These are phyloP conservation scores for Rhizomucor miehei DNA, from an alignment of 371 early-diverging fungal species.

Conservation along the genomic window DNA sequence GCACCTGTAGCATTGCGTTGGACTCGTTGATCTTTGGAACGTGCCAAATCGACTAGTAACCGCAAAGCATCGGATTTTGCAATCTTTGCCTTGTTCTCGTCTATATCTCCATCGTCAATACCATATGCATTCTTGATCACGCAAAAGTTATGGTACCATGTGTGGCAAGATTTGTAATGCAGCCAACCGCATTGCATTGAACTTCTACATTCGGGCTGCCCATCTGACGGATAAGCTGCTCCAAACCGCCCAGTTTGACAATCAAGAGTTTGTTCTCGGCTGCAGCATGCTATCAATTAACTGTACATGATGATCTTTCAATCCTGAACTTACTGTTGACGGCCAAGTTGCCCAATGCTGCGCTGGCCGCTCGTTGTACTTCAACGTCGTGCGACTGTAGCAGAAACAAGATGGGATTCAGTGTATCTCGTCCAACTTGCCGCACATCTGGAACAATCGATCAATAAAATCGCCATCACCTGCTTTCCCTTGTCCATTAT, in stretches of 20 bases:
- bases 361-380: slow-evolving; percentile 86
- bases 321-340: slow-evolving; percentile 63
- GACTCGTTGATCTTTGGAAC: slow-evolving; percentile 84
- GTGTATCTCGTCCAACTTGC: slow-evolving; percentile 72
- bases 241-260: slow-evolving; percentile 83
- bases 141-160: slow-evolving; percentile 51
- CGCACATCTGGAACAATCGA: slow-evolving; percentile 61
- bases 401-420: slow-evolving; percentile 82
- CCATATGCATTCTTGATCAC: neutral
- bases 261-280: slow-evolving; percentile 85
- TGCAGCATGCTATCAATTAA: slow-evolving; percentile 18
- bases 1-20: slow-evolving; percentile 94
- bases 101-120: slow-evolving; percentile 26
- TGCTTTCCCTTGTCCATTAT: neutral
- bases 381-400: slow-evolving; percentile 85
- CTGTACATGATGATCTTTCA: neutral
- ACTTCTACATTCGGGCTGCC: slow-evolving; percentile 85
- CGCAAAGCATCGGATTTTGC: slow-evolving; percentile 83
- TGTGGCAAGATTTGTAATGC: slow-evolving; percentile 93
- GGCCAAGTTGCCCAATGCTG: slow-evolving; percentile 89
- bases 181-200: slow-evolving; percentile 95
- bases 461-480: neutral
- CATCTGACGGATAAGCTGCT: slow-evolving; percentile 89
- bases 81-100: slow-evolving; percentile 87
- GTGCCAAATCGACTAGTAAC: slow-evolving; percentile 75